Evolutionary conservation across 495 filamentous ascomycete genomes (phyloP).

Genomic region (Staphylotrichum tortipilum): DNA sequence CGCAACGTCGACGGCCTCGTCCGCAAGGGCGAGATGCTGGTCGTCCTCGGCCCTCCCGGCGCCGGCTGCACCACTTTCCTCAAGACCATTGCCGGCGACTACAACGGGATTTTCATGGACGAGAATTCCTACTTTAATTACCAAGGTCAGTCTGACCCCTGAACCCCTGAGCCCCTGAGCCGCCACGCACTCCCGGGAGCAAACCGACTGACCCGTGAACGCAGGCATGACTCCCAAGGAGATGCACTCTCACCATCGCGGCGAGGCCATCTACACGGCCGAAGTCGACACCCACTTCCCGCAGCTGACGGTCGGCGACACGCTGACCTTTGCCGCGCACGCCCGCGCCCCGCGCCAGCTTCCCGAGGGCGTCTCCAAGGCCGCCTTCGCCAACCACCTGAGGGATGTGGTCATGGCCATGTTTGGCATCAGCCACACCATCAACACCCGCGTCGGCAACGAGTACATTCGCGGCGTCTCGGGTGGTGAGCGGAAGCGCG

Average conservation of each 20-base stretch:
- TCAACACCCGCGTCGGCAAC: constrained; percentile 71
- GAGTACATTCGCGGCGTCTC: constrained; percentile 71
- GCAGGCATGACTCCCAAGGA: constrained; percentile 45
- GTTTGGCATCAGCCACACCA: constrained; percentile 66
- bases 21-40: constrained; percentile 66
- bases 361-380: constrained; percentile 48
- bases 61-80: constrained; percentile 72
- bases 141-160: constrained; percentile 51
- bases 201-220: constrained; percentile 14
- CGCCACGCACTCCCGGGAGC: no score
- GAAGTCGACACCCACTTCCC: constrained; percentile 79
- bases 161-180: no score
- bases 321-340: constrained; percentile 65
- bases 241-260: constrained; percentile 62
- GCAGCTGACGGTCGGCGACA: constrained; percentile 71
- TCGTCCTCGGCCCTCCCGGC: constrained; percentile 71
- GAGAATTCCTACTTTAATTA: constrained; percentile 63
- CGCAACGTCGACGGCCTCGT: constrained; percentile 74
- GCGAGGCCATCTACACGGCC: constrained; percentile 73
- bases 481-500: constrained; percentile 76
- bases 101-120: constrained; percentile 61
- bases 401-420: constrained; percentile 73
- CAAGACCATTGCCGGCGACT: constrained; percentile 72
- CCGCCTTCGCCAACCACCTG: constrained; percentile 54
- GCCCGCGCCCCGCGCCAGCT: constrained; percentile 57